A percentile compares a stretch with the other conserved stretches of the same genome.
These are phyloP conservation scores for Daedaleopsis sinensis DNA, from an alignment of 768 basidiomycete genomes.

Conservation along the genomic window DNA sequence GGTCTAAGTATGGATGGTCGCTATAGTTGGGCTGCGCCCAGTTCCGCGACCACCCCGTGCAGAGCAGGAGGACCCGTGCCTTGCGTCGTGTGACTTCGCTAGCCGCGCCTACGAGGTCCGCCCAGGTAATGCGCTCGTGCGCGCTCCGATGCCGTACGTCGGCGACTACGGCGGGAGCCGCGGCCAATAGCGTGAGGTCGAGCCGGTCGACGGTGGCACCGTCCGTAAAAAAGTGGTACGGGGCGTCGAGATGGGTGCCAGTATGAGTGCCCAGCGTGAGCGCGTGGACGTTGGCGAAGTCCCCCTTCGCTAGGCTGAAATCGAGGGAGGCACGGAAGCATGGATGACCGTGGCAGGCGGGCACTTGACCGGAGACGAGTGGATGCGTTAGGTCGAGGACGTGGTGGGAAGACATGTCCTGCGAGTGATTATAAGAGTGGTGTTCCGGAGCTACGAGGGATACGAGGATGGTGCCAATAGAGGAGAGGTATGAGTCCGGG, in stretches of 20 bases:
- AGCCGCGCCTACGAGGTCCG: constrained; percentile 43
- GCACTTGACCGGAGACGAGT: constrained; percentile 44
- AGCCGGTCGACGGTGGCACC: constrained; percentile 63
- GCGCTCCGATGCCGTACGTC: constrained; percentile 50
- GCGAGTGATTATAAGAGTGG: no score
- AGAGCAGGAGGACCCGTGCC: constrained; percentile 55
- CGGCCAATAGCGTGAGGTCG: constrained; percentile 52
- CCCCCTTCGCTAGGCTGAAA: constrained; percentile 41
- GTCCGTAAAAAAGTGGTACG: constrained; percentile 66
- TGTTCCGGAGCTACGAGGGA: no score
- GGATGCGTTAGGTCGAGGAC: constrained; percentile 59
- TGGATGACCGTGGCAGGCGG: constrained; percentile 61
- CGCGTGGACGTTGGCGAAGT: constrained; percentile 54
- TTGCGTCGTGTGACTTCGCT: constrained; percentile 34
- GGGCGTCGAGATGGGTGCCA: constrained; percentile 82
- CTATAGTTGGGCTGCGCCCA: constrained; percentile 55
- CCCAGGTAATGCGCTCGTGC: constrained; percentile 60
- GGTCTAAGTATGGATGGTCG: constrained; percentile 65
- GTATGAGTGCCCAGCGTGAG: constrained; percentile 69
- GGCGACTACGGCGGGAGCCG: constrained; percentile 54
- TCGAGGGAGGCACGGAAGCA: constrained; percentile 42
- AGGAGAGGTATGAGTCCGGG: no score
- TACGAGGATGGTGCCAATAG: no score
- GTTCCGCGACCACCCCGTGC: constrained; percentile 68
- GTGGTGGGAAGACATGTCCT: not conserved